Evolutionary conservation across 257 asterid species (phyloP), one percentile per base, ranked within the genome.

Genomic region (Haberlea rhodopensis): DNA sequence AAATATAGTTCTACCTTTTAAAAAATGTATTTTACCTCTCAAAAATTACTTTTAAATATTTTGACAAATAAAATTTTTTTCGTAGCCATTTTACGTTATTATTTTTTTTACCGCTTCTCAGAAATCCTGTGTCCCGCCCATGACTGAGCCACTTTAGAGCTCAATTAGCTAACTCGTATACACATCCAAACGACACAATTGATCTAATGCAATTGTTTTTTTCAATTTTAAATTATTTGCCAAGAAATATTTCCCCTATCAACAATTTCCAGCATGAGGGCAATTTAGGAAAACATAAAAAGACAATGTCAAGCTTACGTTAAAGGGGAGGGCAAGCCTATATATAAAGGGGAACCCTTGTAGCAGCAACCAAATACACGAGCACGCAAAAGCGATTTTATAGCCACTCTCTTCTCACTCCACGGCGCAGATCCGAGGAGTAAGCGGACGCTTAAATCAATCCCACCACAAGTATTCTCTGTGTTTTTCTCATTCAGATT

Each of bases 401-500:
- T 21, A 26, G 20, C 53, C 13, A 27, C 40, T 9, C 31, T 34
- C 23, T 40, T 68, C 56, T 48, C 26, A 54, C 79, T 62, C 80
- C 76, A 51, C 70, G 74, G 80, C 68, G 63, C 72, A 63, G 74
- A 76, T 71, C 71, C 74, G 72, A 63, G 77, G 75, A 68, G 77
- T 76, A 34, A 61, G 54, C 54, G 53, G 16, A 9, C 69, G 11
- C 27, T 60, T 51, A 60, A 29, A 60, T 45, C 61, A 45, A 62
- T 70, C 57, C 11, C 3, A 23, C 67, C 18, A 21, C 71, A 25
- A 66, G 46, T 46, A 27, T 76, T 28, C 27, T 18, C 63, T 18
- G 19, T 32, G 16, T 27, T 48, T 69, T 56, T 51, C 43, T 56
- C 61, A 5, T 57, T 57, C 37, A 59, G 66, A 71, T 72, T 68